Base-by-base conservation (phyloP, 1,139 yeast genomes). In the Taiozyma sp. region DNA sequence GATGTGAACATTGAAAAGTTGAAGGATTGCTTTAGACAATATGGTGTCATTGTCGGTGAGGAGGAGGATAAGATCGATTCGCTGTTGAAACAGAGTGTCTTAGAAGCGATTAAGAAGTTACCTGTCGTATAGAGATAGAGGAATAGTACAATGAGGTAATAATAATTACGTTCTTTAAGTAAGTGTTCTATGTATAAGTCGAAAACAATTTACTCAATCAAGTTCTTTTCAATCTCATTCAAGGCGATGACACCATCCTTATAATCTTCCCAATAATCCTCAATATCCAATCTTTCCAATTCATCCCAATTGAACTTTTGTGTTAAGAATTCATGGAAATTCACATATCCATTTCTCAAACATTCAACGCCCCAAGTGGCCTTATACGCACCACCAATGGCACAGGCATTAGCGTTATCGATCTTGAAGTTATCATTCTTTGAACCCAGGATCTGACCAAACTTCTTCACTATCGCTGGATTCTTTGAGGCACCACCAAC, bases 401-500 rank as follows among this genome's bases (percentile, higher is more conserved):
- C 97, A 75, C 97, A 91, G 1, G 97, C 96, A 68, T 91, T 91
- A 8, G 93, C 83, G 47, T 89, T 80, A 62, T 88, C 93, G 30
- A 86, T 85, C 56, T 82, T 80, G 66, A 70, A 89, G 52, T 86
- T 82, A 3, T 93, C 95, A 22, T 78, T 72, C 2, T 63, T 54
- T 10, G 80, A 76, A 5, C 92, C 91, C 42, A 91, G 69, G 8
- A 91, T 84, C 14, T 84, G 74, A 4, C 92, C 82, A 76, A 88
- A 84, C 54, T 81, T 84, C 28, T 70, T 66, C 45, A 90, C 83
- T 48, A 91, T 84, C 30, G 89, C 79, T 34, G 66, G 57, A 67
- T 91, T 91, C 49, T 81, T 80, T 16, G 95, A 84, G 1, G 92
- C 91, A 22, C 97, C 97, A 16, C 97, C 97, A 28, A 90, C 97